Base-by-base conservation (phyloP, 192 early-diverging fungal genomes). In the Gamsiella multidivaricata region DNA sequence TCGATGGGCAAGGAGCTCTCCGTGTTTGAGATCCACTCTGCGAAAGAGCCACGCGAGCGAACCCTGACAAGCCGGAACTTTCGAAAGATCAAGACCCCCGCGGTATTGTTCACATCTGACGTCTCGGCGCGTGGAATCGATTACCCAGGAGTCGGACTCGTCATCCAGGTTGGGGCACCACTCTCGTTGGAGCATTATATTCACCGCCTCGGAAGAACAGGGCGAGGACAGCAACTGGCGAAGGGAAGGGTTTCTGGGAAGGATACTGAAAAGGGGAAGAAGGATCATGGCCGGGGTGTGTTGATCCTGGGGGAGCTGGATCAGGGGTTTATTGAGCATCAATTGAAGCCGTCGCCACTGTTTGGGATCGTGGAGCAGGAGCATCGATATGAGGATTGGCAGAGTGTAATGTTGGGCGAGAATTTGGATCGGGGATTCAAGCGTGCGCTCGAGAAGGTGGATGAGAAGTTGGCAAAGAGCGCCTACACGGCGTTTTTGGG, bases 121-220 rank as follows among this genome's bases (percentile, higher is more conserved):
- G 94, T 99, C 14, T 96, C 95, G 54, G 96, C 97, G 14, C 91
- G 97, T 51, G 97, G 97, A 55, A 93, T 99, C 12, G 97, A 99
- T 82, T 98, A 97, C 54, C 96, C 96, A 12, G 90, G 91, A 61
- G 97, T 99, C 2, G 89, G 88, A 0, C 83, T 96, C 43, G 94
- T 99, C 11, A 65, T 99, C 37, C 95, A 98, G 79, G 70, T 96
- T 17, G 97, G 96, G 42, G 84, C 94, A 0, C 94, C 97, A 29
- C 81, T 90, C 9, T 84, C 88, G 20, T 52, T 86, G 23, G 94
- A 97, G 49, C 91, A 95, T 65, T 99, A 99, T 66, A 93, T 99
- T 46, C 97, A 99, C 84, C 90, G 97, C 28, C 83, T 99, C 42
- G 97, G 97, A 17, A 90, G 97, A 65, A 98, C 97, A 11, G 97